These are phyloP conservation scores for Limnanthes douglasii DNA, from an alignment of 345 rosid species.

Conservation along the genomic window DNA sequence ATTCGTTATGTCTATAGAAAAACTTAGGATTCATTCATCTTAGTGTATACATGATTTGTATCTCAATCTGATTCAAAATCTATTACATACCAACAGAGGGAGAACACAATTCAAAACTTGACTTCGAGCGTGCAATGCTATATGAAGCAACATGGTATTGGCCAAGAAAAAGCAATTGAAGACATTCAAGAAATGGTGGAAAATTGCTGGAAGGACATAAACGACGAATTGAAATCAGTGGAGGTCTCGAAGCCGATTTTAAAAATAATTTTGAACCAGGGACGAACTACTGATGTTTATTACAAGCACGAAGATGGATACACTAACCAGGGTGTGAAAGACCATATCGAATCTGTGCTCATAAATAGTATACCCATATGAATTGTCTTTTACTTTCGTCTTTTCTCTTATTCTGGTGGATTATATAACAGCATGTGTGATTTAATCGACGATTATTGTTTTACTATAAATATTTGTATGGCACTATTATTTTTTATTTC, in stretches of 20 bases:
- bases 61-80: not conserved
- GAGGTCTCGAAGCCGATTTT: not conserved
- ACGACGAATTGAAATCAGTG: slow-evolving; percentile 8
- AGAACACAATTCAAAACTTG: slow-evolving; percentile 8
- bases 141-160: slow-evolving; percentile 7
- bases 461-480: too few relatives aligned
- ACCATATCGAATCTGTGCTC: too few relatives aligned
- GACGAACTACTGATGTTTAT: slow-evolving; percentile 6
- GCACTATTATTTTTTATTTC: too few relatives aligned
- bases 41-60: not conserved
- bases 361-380: too few relatives aligned
- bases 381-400: too few relatives aligned
- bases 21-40: too few relatives aligned
- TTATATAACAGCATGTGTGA: too few relatives aligned
- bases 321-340: too few relatives aligned
- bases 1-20: too few relatives aligned
- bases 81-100: not conserved
- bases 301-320: slow-evolving; percentile 5
- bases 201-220: slow-evolving; percentile 6
- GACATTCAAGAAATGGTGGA: not conserved
- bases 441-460: too few relatives aligned
- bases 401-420: too few relatives aligned
- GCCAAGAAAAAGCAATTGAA: slow-evolving; percentile 1
- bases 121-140: slow-evolving; percentile 8
- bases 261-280: slow-evolving; percentile 2